A percentile compares a stretch with the other conserved stretches of the same genome.
Evolutionary conservation across 2,329 filamentous ascomycete species (phyloP).

Genomic region (Colletotrichum lindemuthianum): DNA sequence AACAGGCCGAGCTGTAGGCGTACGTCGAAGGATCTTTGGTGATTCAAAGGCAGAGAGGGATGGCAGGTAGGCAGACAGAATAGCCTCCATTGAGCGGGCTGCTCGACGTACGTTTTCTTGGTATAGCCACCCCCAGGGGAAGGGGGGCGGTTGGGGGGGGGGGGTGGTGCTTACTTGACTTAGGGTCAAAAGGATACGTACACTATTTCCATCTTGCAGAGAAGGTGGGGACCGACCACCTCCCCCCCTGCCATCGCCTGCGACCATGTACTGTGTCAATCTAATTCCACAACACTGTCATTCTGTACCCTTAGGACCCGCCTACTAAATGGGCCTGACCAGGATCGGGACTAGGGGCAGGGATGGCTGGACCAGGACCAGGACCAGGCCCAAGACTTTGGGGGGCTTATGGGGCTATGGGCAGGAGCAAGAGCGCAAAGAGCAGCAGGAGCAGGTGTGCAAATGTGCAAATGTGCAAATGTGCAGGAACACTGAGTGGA

Average conservation of each 20-base stretch:
- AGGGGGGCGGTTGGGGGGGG: not conserved
- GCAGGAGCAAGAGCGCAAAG: constrained; percentile 18
- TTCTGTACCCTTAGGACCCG: constrained; percentile 28
- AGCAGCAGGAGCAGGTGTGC: constrained; percentile 10
- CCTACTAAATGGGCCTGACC: constrained; percentile 5
- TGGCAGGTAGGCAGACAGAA: too few relatives aligned
- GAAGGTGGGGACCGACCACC: constrained; percentile 17
- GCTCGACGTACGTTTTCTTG: not conserved
- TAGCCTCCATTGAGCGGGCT: not conserved
- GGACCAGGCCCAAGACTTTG: not conserved
- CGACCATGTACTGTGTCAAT: constrained; percentile 9
- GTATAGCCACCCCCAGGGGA: too few relatives aligned
- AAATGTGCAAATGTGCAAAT: constrained; percentile 17
- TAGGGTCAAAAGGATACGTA: not conserved
- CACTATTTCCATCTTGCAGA: constrained; percentile 1
- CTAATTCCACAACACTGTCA: not conserved
- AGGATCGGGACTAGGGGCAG: constrained; percentile 10
- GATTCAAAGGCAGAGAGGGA: not conserved
- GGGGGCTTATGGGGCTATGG: not conserved
- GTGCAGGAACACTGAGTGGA: constrained; percentile 13
- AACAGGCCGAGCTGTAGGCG: too few relatives aligned
- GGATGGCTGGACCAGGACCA: not conserved
- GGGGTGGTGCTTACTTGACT: too few relatives aligned
- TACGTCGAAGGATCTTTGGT: not conserved
- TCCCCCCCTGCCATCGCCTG: constrained; percentile 20